phyloP scores from a whole-genome alignment of 441 rosid genomes.

The Dalechampia spathulata region DNA sequence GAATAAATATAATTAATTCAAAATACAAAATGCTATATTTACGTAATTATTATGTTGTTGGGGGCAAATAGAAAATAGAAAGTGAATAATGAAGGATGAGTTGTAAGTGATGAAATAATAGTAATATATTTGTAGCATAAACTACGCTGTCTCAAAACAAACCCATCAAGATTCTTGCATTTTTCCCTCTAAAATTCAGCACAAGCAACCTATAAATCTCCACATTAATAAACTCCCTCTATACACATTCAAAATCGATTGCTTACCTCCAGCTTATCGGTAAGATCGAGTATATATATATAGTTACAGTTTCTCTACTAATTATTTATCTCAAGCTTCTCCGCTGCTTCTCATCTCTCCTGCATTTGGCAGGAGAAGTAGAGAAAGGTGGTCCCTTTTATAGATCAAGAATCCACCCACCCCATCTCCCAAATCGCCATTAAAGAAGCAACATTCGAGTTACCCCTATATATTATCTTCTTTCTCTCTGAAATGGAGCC shows the following conservation, averaged over 20 bases:
- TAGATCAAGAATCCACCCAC: not conserved
- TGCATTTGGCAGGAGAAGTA: conserved; percentile 3
- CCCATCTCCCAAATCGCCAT: no score
- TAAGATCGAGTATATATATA: not conserved
- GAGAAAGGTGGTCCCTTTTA: not conserved
- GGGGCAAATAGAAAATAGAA: no score
- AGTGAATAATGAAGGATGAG: not conserved
- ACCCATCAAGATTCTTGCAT: not conserved
- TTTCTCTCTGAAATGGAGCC: conserved; percentile 8
- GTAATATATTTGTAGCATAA: not conserved
- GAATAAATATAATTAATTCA: no score
- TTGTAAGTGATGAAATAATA: not conserved
- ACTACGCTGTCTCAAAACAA: not conserved
- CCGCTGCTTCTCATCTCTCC: not conserved
- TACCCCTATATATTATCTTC: not conserved
- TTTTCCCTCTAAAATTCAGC: not conserved
- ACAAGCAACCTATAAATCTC: not conserved
- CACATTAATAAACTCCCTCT: no score
- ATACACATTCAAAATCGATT: no score
- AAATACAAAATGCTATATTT: no score
- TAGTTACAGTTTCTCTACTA: not conserved
- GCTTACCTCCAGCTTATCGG: no score
- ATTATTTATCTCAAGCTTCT: not conserved
- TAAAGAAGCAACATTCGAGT: no score
- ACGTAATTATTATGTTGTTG: no score